These are phyloP conservation scores for Ceratobasidium sp. DNA, from an alignment of 1,284 basidiomycete species.

Conservation along the genomic window DNA sequence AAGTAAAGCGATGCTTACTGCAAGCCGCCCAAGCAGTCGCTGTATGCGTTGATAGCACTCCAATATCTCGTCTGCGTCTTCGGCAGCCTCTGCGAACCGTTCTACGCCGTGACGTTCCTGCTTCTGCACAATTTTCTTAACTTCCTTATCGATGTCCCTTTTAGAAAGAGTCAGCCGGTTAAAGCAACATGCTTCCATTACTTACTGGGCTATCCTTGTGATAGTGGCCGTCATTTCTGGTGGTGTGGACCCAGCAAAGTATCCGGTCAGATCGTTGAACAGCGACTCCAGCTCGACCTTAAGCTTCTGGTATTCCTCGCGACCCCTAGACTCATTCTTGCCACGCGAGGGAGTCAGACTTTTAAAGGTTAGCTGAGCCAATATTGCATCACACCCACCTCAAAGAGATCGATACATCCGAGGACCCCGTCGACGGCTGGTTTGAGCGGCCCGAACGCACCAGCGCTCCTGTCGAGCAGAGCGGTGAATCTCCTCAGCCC, in stretches of 20 bases:
- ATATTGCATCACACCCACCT: neutral
- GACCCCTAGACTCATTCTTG: neutral
- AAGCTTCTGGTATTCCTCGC: neutral
- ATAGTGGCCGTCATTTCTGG: neutral
- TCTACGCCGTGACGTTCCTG: neutral
- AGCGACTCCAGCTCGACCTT: neutral
- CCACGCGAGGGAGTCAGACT: neutral
- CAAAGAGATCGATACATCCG: neutral
- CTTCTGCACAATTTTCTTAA: neutral
- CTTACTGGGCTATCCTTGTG: neutral
- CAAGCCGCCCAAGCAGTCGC: neutral
- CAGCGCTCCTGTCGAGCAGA: neutral
- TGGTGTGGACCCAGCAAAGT: neutral
- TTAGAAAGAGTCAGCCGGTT: neutral
- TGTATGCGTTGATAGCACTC: constrained; percentile 7
- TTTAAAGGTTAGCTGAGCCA: too few species aligned
- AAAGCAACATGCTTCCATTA: neutral
- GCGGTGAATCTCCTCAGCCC: neutral
- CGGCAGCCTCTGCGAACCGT: neutral
- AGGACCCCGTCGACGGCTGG: neutral
- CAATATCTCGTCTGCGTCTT: neutral
- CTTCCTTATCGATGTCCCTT: neutral
- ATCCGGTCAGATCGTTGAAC: neutral
- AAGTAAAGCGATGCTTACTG: neutral
- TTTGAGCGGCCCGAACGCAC: constrained; percentile 4